These are phyloP conservation scores for Cornus suecica DNA, from an alignment of 148 eudicot genomes.

Conservation along the genomic window DNA sequence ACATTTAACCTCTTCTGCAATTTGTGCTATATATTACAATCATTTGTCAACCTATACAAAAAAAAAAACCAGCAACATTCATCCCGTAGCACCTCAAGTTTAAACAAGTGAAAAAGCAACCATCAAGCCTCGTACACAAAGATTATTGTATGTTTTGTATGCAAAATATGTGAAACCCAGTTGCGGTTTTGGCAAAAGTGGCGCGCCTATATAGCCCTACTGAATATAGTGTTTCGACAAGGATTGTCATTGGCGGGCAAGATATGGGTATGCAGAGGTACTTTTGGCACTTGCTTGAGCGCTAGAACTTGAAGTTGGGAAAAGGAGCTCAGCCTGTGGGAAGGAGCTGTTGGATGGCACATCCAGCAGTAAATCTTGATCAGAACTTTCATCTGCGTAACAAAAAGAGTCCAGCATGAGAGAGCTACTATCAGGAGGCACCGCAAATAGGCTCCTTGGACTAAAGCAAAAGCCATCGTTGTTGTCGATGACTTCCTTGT, in stretches of 20 bases:
- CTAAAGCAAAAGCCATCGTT: conserved; percentile 50
- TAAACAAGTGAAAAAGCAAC: conserved; percentile 32
- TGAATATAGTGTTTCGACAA: not conserved
- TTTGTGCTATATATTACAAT: conserved; percentile 28
- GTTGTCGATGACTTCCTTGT: conserved; percentile 45
- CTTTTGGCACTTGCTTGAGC: conserved; percentile 64
- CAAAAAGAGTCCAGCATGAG: conserved; percentile 53
- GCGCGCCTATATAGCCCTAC: not conserved
- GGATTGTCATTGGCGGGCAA: conserved; percentile 33
- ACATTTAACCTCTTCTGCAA: conserved; percentile 21
- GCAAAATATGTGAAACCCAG: conserved; percentile 18
- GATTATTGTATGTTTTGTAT: conserved; percentile 9
- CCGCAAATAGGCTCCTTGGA: conserved; percentile 50
- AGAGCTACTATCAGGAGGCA: conserved; percentile 45
- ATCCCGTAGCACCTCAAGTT: conserved; percentile 26
- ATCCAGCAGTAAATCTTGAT: conserved; percentile 79
- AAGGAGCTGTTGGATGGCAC: conserved; percentile 78
- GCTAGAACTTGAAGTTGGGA: conserved; percentile 46
- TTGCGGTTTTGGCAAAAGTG: conserved; percentile 14
- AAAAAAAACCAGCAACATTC: conserved; percentile 19
- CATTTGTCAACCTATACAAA: conserved; percentile 56
- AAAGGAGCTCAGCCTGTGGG: conserved; percentile 89
- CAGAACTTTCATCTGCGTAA: conserved; percentile 53
- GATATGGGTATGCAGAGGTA: conserved; percentile 51
- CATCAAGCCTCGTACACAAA: conserved; percentile 22